Percentiles rank a stretch among this genome's conserved stretches.
Conservation (phyloP, 2,329 filamentous ascomycete species). For the Trichoderma simmonsii region DNA sequence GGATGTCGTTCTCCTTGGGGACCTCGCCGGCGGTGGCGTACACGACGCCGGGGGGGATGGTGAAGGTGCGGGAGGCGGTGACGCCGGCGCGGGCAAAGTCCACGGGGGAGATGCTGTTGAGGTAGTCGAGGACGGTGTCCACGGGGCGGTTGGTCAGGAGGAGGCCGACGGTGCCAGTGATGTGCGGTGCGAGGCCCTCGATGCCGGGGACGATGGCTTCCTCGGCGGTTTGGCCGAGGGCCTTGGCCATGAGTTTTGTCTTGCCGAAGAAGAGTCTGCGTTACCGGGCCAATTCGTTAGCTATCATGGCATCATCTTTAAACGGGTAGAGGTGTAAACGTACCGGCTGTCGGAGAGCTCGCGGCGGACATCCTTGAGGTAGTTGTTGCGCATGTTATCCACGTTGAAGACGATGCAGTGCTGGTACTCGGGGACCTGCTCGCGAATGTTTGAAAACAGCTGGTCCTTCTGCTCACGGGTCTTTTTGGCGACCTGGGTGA, state of each 20-base stretch:
- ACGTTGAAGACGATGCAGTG: slow-evolving; percentile 92
- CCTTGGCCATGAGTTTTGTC: slow-evolving; percentile 97
- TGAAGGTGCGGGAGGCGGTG: slow-evolving; percentile 69
- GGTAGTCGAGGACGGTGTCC: slow-evolving; percentile 66
- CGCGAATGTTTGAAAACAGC: slow-evolving; percentile 84
- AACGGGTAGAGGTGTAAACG: slow-evolving; percentile 27
- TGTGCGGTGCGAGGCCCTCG: slow-evolving; percentile 63
- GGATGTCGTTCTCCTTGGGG: slow-evolving; percentile 75
- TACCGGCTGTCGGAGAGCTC: slow-evolving; percentile 84
- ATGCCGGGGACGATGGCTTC: slow-evolving; percentile 80
- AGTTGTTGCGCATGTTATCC: slow-evolving; percentile 97
- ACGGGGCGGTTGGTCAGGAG: slow-evolving; percentile 81
- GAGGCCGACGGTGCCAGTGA: slow-evolving; percentile 81
- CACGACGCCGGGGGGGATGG: slow-evolving; percentile 78
- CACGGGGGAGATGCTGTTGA: slow-evolving; percentile 66
- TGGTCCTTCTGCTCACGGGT: slow-evolving; percentile 85
- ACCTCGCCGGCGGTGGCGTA: slow-evolving; percentile 79
- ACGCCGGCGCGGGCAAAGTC: slow-evolving; percentile 92
- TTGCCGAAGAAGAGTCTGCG: slow-evolving; percentile 93
- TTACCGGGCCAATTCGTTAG: neutral
- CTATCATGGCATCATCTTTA: neutral
- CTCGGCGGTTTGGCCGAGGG: slow-evolving; percentile 74
- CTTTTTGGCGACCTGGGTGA: slow-evolving; percentile 91
- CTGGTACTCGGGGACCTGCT: slow-evolving; percentile 79
- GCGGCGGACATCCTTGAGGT: slow-evolving; percentile 84